Evolutionary conservation across 768 basidiomycete species (phyloP).

Genomic region (Pisolithus albus): DNA sequence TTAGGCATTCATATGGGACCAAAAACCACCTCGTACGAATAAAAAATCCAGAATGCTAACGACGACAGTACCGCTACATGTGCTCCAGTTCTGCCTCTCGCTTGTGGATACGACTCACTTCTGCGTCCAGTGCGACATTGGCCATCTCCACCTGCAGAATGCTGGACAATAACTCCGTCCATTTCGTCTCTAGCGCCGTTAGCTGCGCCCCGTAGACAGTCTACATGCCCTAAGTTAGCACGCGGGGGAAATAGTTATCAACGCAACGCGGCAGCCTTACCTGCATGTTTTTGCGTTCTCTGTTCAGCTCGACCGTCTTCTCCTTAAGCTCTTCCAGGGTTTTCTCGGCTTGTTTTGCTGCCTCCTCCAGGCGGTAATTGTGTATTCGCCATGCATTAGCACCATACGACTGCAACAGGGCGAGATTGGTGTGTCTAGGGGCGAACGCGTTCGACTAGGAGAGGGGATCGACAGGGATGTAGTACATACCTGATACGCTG

Average conservation of each 20-base stretch:
- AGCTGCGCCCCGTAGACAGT: constrained; percentile 75
- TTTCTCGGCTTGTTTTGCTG: constrained; percentile 64
- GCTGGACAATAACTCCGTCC: constrained; percentile 88
- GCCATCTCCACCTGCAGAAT: constrained; percentile 96
- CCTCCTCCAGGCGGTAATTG: constrained; percentile 80
- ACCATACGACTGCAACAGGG: constrained; percentile 79
- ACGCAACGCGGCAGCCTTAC: constrained; percentile 28
- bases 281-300: constrained; percentile 82
- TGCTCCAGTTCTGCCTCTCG: constrained; percentile 57
- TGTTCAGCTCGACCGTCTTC: constrained; percentile 77
- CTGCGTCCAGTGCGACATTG: constrained; percentile 79
- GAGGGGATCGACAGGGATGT: neutral
- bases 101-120: constrained; percentile 56
- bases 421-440: constrained; percentile 72
- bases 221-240: constrained; percentile 35
- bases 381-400: constrained; percentile 88
- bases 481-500: constrained; percentile 63
- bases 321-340: constrained; percentile 73
- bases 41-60: neutral
- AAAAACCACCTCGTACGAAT: neutral
- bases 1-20: constrained; percentile 11
- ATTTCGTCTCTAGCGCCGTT: constrained; percentile 74
- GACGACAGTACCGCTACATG: constrained; percentile 2
- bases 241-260: neutral
- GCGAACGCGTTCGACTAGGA: constrained; percentile 4